Evolutionary conservation across 1,139 yeast species (phyloP).

Genomic region (Candida pseudoviswanathii): DNA sequence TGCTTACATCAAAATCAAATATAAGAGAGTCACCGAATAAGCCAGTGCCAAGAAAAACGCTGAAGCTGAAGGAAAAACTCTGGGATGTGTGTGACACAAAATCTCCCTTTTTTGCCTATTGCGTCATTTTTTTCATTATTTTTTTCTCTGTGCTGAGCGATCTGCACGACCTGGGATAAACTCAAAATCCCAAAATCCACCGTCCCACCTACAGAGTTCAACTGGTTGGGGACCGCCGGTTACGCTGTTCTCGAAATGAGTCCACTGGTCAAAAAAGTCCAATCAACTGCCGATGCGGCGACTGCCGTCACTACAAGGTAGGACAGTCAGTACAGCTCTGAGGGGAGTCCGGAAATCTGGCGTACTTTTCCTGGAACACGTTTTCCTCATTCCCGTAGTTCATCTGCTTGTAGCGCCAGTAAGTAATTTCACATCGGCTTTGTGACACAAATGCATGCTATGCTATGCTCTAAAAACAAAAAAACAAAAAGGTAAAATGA

Average conservation of each 20-base stretch:
- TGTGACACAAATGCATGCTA: neutral
- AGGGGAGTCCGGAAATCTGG: neutral
- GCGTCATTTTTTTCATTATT: neutral
- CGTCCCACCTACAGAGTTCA: too few relatives aligned
- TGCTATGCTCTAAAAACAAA: neutral
- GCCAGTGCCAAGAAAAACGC: conserved; percentile 6
- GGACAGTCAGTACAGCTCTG: too few relatives aligned
- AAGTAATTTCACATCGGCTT: neutral
- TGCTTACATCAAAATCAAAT: neutral
- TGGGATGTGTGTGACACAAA: neutral
- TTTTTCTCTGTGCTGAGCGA: neutral
- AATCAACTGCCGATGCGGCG: too few relatives aligned
- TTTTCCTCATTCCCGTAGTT: too few relatives aligned
- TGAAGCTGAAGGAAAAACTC: neutral
- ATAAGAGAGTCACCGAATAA: conserved; percentile 5
- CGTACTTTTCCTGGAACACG: neutral
- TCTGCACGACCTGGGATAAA: neutral
- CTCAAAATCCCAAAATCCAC: neutral
- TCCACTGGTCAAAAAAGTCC: too few relatives aligned
- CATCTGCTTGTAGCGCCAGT: neutral
- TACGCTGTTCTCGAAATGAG: too few relatives aligned
- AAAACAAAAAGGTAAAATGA: neutral
- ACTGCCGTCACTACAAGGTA: too few relatives aligned
- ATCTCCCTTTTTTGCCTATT: neutral
- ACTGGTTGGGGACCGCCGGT: too few relatives aligned